Base-by-base conservation (phyloP, 176 grass and related monocot species). In the Oryza meyeriana region DNA sequence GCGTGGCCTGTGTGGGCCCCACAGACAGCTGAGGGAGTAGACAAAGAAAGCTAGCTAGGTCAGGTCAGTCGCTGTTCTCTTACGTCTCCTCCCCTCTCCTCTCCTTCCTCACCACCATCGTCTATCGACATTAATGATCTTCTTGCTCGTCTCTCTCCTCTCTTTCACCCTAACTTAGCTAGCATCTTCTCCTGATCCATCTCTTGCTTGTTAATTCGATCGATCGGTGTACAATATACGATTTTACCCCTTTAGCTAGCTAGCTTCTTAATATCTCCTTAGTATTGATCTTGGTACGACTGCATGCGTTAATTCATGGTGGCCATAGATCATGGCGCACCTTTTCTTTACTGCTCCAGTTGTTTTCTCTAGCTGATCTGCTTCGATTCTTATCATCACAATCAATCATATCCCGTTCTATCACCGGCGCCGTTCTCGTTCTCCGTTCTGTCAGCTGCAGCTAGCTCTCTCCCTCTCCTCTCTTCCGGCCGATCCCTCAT, bases 41-140 rank as follows among this genome's bases (percentile, higher is more conserved):
- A 69, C 74, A 79, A 82, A 71, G 64, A 6, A 24, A 65, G 81
- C 0, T 3, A 52, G 48, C 17, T 8, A 52, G 48, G 48, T 40
- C 39, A 47, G 44, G 44, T 59, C 55, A 25, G 61, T 85, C 75
- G 81, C 89, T 91, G 77, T 88, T 91, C 89, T 88, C 78, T 63
- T 88, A 87, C 89, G 84, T 66, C 89, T 88, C 62, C 81, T 72
- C 41, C 8, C 24, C 29, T 14, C 78, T 22, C 9, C 58, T 25
- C 29, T 64, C 36, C 71, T 24, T 22, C 36, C 31, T 68, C 50
- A 12, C 24, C 65, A 28, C 66, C 75, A 32, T 17, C 11, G 2
- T 33, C 32, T 33, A 33, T 2, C 32, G 2, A 33, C 3, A 2
- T 33, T 33, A 34, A 2, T 24, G 6, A 9, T 78, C 52, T 4